phyloP scores from a whole-genome alignment of 805 yeast species.

The Cyberlindnera maclurae region DNA sequence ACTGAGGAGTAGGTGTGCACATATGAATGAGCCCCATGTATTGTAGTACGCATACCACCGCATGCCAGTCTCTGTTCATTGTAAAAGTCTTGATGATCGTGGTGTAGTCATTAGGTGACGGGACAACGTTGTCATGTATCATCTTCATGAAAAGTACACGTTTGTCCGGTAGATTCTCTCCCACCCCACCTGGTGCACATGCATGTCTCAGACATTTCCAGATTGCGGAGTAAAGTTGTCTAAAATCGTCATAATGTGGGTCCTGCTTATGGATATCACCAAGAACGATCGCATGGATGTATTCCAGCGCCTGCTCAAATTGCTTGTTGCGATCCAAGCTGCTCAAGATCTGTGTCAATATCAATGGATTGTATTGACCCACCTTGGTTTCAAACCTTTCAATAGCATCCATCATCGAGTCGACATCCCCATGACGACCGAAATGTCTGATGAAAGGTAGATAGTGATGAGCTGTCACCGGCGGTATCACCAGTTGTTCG shows the following conservation, averaged over 20 bases:
- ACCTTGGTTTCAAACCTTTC: constrained; percentile 24
- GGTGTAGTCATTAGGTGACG: constrained; percentile 16
- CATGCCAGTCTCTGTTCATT: constrained; percentile 10
- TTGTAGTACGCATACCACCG: constrained; percentile 18
- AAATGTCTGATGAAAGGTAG: constrained; percentile 31
- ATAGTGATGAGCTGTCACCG: constrained; percentile 35
- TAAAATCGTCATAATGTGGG: constrained; percentile 2
- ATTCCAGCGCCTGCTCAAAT: constrained; percentile 25
- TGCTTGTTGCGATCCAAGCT: constrained; percentile 26
- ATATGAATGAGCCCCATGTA: constrained; percentile 18
- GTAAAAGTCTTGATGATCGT: constrained; percentile 15
- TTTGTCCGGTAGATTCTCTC: constrained; percentile 12
- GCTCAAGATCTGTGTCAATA: constrained; percentile 32
- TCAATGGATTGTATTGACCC: constrained; percentile 28
- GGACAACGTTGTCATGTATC: constrained; percentile 19
- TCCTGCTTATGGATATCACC: constrained; percentile 15
- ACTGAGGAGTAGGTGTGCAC: constrained; percentile 6
- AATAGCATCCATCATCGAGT: constrained; percentile 26
- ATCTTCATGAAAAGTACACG: constrained; percentile 20
- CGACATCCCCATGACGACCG: constrained; percentile 21
- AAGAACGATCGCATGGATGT: constrained; percentile 26
- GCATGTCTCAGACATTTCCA: constrained; percentile 25
- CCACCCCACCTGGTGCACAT: constrained; percentile 1
- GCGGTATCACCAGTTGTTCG: constrained; percentile 24
- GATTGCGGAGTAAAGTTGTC: constrained; percentile 25